Percentiles rank a stretch among this genome's conserved stretches.
Conservation (phyloP, 1,284 basidiomycete species). For the Boletus albobrunnescens region DNA sequence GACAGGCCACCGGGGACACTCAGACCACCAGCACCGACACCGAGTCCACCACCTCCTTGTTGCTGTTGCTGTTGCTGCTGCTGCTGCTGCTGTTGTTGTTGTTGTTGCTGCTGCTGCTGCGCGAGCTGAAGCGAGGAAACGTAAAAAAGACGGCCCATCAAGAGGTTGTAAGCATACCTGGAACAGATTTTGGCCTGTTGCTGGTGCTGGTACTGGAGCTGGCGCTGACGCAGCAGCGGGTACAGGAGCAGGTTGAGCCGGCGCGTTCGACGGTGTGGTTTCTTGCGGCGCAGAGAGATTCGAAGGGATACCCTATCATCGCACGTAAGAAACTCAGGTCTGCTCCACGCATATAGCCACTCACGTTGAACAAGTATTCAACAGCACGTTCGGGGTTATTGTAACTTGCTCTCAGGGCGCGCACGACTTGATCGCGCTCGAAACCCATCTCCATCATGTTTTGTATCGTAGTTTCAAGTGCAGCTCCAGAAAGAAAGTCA, state of each 20-base stretch:
- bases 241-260: conserved; percentile 37
- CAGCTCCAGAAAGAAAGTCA: conserved; percentile 72
- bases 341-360: conserved; percentile 32
- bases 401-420: conserved; percentile 89
- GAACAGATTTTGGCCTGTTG: conserved; percentile 62
- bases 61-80: conserved; percentile 69
- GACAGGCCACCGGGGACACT: conserved; percentile 41
- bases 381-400: conserved; percentile 99
- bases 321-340: background rate
- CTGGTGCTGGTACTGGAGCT: conserved; percentile 27
- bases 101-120: conserved; percentile 70
- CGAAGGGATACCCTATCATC: conserved; percentile 69
- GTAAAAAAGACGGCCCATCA: background rate
- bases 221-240: conserved; percentile 29
- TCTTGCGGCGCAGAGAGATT: conserved; percentile 23
- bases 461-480: conserved; percentile 70
- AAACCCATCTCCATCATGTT: conserved; percentile 97
- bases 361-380: conserved; percentile 92
- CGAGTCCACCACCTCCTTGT: conserved; percentile 38
- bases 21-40: conserved; percentile 32
- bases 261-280: conserved; percentile 37
- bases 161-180: conserved; percentile 43
- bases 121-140: conserved; percentile 47
- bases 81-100: no score
- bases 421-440: conserved; percentile 77